Evolutionary conservation across 2,329 filamentous ascomycete species (phyloP), one percentile per base, ranked within the genome.

Genomic region (Elsinoe ampelina): DNA sequence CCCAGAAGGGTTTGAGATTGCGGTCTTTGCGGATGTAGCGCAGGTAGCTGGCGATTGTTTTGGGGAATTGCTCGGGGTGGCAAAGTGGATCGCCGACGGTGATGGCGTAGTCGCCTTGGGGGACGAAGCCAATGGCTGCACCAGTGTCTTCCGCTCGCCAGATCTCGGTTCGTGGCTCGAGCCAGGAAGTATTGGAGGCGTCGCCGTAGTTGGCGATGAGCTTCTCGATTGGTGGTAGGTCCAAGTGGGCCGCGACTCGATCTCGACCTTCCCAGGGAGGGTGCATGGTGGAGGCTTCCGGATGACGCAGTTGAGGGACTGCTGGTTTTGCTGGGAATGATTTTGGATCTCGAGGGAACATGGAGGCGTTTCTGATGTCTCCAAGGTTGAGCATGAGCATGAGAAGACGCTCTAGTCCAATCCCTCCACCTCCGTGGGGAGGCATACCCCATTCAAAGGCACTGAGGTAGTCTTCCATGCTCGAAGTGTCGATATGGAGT

Each of bases 121-220:
- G 81, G 1, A 93, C 87, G 66, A 88, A 96, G 10, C 89, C 87
- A 34, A 95, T 79, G 4, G 90, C 90, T 0, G 90, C 91, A 50
- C 91, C 91, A 1, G 87, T 92, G 34, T 75, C 70, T 19, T 80
- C 73, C 67, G 95, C 89, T 30, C 91, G 84, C 89, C 89, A 96
- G 58, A 95, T 84, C 66, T 88, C 80, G 69, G 91, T 95, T 5
- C 89, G 84, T 5, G 90, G 87, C 68, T 96, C 91, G 6, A 93
- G 80, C 89, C 90, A 96, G 0, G 89, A 93, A 0, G 91, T 96
- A 66, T 95, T 95, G 50, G 89, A 90, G 1, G 91, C 89, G 70
- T 96, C 91, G 60, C 91, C 91, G 64, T 96, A 96, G 71, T 96
- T 96, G 67, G 89, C 89, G 69, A 96, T 90, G 41, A 96, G 83